These are phyloP conservation scores for Letharia lupina DNA, from an alignment of 495 filamentous ascomycete genomes.

Conservation along the genomic window DNA sequence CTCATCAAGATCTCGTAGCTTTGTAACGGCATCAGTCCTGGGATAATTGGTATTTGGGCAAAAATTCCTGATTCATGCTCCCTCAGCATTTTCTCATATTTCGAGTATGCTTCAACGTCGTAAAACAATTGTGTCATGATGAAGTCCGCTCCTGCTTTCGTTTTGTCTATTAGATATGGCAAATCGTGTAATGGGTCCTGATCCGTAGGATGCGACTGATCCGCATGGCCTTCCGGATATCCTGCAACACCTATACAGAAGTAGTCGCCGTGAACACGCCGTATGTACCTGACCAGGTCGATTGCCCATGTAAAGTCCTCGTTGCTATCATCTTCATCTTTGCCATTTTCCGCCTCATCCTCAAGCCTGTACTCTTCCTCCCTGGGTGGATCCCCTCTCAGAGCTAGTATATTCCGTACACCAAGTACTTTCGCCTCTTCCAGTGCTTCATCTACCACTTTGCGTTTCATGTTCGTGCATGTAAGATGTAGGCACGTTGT, in stretches of 20 bases:
- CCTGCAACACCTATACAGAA: conserved; percentile 94
- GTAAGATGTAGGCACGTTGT: conserved; percentile 95
- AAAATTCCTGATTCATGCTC: conserved; percentile 79
- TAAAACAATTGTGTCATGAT: conserved; percentile 99
- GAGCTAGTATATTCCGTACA: conserved; percentile 86
- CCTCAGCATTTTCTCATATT: conserved; percentile 69
- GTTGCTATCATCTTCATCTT: conserved; percentile 45
- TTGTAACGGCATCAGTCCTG: conserved; percentile 95
- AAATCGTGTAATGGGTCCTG: conserved; percentile 76
- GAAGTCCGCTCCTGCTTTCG: conserved; percentile 87
- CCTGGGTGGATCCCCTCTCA: conserved; percentile 88
- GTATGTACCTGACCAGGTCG: conserved; percentile 86
- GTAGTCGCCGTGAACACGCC: conserved; percentile 77
- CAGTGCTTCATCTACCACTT: conserved; percentile 76
- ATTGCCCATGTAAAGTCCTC: conserved; percentile 83
- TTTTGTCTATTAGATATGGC: conserved; percentile 86
- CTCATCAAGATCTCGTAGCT: conserved; percentile 90
- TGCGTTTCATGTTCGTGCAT: conserved; percentile 93
- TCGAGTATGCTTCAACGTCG: conserved; percentile 69
- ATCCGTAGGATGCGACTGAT: conserved; percentile 68
- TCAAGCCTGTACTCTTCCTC: conserved; percentile 76
- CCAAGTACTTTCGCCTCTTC: conserved; percentile 90
- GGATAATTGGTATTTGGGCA: conserved; percentile 82
- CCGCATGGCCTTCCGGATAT: conserved; percentile 95
- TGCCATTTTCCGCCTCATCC: conserved; percentile 30